Evolutionary conservation across 2,329 filamentous ascomycete species (phyloP), one percentile per base, ranked within the genome.

Genomic region (Colletotrichum sojae): DNA sequence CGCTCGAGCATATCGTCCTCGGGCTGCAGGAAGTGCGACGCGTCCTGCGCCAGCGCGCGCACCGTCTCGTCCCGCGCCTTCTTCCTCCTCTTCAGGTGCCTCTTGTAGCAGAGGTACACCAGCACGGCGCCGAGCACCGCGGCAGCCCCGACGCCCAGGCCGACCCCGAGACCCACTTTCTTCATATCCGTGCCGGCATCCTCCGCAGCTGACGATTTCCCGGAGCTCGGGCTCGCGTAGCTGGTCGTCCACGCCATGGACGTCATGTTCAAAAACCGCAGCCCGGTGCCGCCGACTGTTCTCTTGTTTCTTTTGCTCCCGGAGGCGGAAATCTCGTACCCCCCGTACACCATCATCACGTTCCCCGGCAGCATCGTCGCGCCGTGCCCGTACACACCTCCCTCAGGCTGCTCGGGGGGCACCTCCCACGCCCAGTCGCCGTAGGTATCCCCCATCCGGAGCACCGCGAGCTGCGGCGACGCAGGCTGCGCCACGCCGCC

Each of bases 401-500:
- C 82, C 15, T 78, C 76, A 1, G 82, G 86, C 76, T 86, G 85
- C 4, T 83, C 75, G 0, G 81, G 75, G 0, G 93, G 92, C 1
- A 92, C 81, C 1, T 82, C 84, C 93, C 93, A 96, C 71, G 84
- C 80, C 93, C 93, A 95, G 39, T 88, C 84, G 9, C 91, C 92
- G 76, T 93, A 96, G 4, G 90, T 90, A 69, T 91, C 87, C 6
- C 91, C 93, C 66, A 98, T 84, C 67, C 93, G 84, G 3, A 98
- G 83, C 3, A 98, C 81, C 0, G 89, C 92, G 27, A 98, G 83
- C 76, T 97, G 94, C 1, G 96, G 96, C 36, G 90, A 84, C 0
- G 96, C 96, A 1, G 95, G 88, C 39, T 90, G 92, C 9, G 83
- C 86, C 0, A 92, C 85, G 75, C 97, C 90, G 4, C 95, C 95